Evolutionary conservation across 108 stramenopile genomes (phyloP), one percentile per base, ranked within the genome.

Genomic region (Discostella stelligeroides): DNA sequence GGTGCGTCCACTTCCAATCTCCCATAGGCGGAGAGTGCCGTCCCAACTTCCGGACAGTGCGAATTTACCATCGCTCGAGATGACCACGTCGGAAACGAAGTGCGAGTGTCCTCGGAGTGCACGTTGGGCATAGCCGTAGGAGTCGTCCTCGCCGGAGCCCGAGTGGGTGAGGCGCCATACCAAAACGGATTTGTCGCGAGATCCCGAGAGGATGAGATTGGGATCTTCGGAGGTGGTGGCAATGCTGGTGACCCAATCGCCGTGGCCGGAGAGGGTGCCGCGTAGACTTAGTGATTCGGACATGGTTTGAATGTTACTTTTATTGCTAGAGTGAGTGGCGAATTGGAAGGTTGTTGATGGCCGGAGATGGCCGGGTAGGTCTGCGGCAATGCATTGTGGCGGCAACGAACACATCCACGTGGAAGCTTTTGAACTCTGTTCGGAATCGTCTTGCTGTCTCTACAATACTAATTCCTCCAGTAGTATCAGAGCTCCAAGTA

Each of bases 241-340:
- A 80, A 99, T 93, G 84, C 94, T 88, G 73, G 99, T 99, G 13
- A 99, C 97, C 99, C 98, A 99, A 85, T 97, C 97, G 56, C 83
- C 75, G 82, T 99, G 98, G 62, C 96, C 98, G 66, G 79, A 62
- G 39, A 99, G 89, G 72, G 91, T 86, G 62, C 96, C 98, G 70
- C 97, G 93, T 50, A 95, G 89, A 68, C 82, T 82, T 42, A 99
- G 84, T 70, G 94, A 94, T 79, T 98, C 98, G 66, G 90, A 82
- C 94, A 97, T 97, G 81, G 46, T 86, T 29, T 41, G 5, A 40
- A 39, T 37, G 18, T 2, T 49, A 18, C 0, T 49, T 2, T 24
- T 18, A 24, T 20, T 0, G 14, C n/a, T n/a, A n/a, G n/a, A n/a
- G n/a, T n/a, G n/a, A n/a, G n/a, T n/a, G n/a, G n/a, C n/a, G n/a